Evolutionary conservation across 2,329 filamentous ascomycete genomes (phyloP).

Genomic region (Rhynchosporium graminicola): DNA sequence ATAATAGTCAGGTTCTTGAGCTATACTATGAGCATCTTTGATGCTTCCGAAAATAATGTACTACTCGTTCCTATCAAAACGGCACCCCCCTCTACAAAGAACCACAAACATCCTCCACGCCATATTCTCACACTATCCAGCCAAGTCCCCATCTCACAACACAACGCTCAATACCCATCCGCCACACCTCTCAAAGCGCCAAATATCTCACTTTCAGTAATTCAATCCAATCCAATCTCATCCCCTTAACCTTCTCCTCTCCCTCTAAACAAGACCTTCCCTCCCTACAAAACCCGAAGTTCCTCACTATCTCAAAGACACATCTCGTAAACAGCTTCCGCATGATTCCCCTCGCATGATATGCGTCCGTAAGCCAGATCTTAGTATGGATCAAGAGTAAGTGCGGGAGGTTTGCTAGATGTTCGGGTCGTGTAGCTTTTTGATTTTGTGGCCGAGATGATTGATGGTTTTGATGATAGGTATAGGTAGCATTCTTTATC

Average conservation of each 20-base stretch:
- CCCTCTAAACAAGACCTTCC: conserved; percentile 15
- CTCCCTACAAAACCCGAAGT: conserved; percentile 24
- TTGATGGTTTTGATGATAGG: conserved; percentile 19
- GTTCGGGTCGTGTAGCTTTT: conserved; percentile 20
- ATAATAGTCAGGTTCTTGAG: neutral
- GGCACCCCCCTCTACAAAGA: conserved; percentile 12
- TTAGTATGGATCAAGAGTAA: conserved; percentile 24
- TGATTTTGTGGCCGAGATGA: conserved; percentile 19
- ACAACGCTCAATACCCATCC: conserved; percentile 19
- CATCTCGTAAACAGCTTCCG: conserved; percentile 19
- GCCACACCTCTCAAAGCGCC: conserved; percentile 17
- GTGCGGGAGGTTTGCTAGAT: conserved; percentile 22
- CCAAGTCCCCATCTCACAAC: conserved; percentile 8
- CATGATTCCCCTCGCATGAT: conserved; percentile 15
- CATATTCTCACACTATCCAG: conserved; percentile 10
- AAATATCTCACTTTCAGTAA: conserved; percentile 26
- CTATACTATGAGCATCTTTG: neutral
- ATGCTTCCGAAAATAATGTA: neutral
- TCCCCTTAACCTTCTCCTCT: neutral
- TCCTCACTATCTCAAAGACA: conserved; percentile 22
- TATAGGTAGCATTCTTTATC: conserved; percentile 1
- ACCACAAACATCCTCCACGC: conserved; percentile 24
- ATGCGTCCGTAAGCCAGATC: conserved; percentile 25
- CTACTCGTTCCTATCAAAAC: neutral
- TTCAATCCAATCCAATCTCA: neutral